Evolutionary conservation across 768 basidiomycete species (phyloP), one percentile per base, ranked within the genome.

Genomic region (Lactarius hengduanensis): DNA sequence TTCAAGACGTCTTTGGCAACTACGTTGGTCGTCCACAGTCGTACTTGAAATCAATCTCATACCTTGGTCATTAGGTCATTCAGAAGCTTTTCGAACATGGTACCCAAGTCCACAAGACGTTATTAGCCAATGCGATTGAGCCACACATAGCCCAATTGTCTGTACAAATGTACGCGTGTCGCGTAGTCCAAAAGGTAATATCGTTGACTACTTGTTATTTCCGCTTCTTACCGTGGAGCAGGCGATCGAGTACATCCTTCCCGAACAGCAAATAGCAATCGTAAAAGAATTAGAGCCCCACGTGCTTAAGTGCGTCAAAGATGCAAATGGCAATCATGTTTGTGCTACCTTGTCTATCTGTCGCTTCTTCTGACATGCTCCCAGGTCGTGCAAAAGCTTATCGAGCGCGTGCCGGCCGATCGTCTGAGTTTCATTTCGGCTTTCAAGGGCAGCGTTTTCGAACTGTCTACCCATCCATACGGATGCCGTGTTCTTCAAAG

Each of bases 401-500:
- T 98, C 62, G 88, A 94, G 74, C 83, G 86, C 9, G 88, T 96
- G 30, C 81, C 87, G 20, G 81, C 91, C 7, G 91, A 94, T 28
- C 86, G 88, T 22, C 81, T 95, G 38, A 81, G 81, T 3, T 94
- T 96, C 73, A 83, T 97, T 60, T 80, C 83, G 55, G 78, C 82
- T 5, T 95, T 97, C 80, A 80, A 84, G 5, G 90, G 90, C 6
- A 87, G 89, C 69, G 90, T 96, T 32, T 84, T 85, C 66, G 87
- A 91, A 64, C 80, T 98, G 28, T 85, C 94, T 1, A 90, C 89
- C 0, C 94, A 98, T 74, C 87, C 93, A 0, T 97, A 93, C 71
- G 96, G 96, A 1, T 98, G 96, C 74, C 89, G 96, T 13, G 96
- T 98, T 28, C 82, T 98, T 38, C 96, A 98, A 76, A 84, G 94